Evolutionary conservation across 768 basidiomycete genomes (phyloP).

Genomic region (Psilocybe cubensis): DNA sequence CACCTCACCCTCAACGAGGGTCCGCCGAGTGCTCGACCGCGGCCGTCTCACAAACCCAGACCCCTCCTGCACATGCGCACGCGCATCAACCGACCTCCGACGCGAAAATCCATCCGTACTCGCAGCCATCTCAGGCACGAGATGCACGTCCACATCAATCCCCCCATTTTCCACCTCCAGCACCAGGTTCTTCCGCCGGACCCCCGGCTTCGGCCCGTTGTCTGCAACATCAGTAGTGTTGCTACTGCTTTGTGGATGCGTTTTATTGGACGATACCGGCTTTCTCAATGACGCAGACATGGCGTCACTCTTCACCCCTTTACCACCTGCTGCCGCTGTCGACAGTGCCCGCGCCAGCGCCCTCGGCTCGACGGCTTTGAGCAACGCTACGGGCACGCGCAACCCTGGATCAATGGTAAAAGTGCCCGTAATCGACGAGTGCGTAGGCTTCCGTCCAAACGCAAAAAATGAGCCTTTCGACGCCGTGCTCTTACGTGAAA

Average conservation of each 20-base stretch:
- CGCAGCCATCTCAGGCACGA: conserved; percentile 31
- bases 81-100: neutral
- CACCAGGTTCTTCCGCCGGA: conserved; percentile 36
- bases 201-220: conserved; percentile 5
- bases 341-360: conserved; percentile 11
- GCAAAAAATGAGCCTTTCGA: conserved; percentile 22
- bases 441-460: conserved; percentile 3
- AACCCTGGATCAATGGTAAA: conserved; percentile 47
- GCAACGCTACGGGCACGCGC: conserved; percentile 37
- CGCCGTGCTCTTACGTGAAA: conserved; percentile 31
- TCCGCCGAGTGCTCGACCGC: neutral
- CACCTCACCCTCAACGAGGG: neutral
- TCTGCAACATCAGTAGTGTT: too few species aligned
- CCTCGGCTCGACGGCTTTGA: conserved; percentile 30
- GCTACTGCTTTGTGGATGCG: conserved; percentile 1
- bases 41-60: too few species aligned
- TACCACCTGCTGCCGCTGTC: too few species aligned
- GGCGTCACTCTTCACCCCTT: conserved; percentile 1
- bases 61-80: too few species aligned
- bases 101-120: too few species aligned
- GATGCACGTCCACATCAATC: conserved; percentile 45
- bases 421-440: conserved; percentile 34
- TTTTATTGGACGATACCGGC: neutral
- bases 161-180: conserved; percentile 43
- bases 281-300: neutral